Conservation (phyloP, 106 monocot species). For the Acanthochlamys bracteata region DNA sequence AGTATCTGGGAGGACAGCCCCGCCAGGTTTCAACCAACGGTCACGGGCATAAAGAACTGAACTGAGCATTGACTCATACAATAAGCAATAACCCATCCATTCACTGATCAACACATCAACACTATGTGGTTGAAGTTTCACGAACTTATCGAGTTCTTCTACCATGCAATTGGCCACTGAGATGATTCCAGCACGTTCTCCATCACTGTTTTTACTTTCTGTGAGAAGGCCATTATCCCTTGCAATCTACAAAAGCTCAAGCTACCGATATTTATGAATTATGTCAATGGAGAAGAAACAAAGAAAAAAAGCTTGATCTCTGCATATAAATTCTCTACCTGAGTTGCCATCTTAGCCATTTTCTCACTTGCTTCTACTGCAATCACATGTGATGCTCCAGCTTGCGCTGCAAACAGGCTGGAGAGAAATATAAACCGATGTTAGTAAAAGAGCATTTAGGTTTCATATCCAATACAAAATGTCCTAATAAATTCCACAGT, state of each 20-base stretch:
- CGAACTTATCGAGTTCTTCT: slow-evolving; percentile 70
- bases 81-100: slow-evolving; percentile 99
- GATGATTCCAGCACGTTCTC: slow-evolving; percentile 36
- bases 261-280: background rate
- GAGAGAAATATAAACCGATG: slow-evolving; percentile 3
- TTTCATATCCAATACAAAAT: too few relatives aligned
- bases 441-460: too few relatives aligned
- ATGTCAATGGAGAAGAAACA: background rate
- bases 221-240: slow-evolving; percentile 58
- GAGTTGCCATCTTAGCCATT: slow-evolving; percentile 77
- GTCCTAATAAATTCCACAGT: too few relatives aligned
- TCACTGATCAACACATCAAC: slow-evolving; percentile 92
- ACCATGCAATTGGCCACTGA: slow-evolving; percentile 77
- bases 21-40: slow-evolving; percentile 84
- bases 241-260: slow-evolving; percentile 42
- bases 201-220: slow-evolving; percentile 14
- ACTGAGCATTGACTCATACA: slow-evolving; percentile 88
- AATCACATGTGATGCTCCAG: slow-evolving; percentile 89
- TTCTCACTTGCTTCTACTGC: slow-evolving; percentile 94
- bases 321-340: slow-evolving; percentile 23
- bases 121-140: slow-evolving; percentile 47
- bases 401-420: slow-evolving; percentile 94
- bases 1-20: slow-evolving; percentile 91
- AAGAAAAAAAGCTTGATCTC: background rate
- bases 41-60: slow-evolving; percentile 96